phyloP scores from a whole-genome alignment of 805 yeast genomes.

The Jamesozyma jinghongensis region DNA sequence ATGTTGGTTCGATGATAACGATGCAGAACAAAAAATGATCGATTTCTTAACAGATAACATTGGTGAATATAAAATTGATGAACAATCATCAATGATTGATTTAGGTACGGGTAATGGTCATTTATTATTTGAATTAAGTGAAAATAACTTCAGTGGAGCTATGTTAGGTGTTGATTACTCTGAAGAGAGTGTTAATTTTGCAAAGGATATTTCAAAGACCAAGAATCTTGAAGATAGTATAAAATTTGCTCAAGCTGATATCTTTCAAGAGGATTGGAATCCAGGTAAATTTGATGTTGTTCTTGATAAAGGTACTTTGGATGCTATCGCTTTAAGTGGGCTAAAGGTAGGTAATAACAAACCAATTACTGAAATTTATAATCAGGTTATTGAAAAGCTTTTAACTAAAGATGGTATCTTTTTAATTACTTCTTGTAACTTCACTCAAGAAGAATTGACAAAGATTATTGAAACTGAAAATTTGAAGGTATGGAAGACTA shows the following conservation, averaged over 20 bases:
- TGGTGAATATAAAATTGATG: constrained; percentile 28
- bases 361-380: constrained; percentile 52
- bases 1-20: constrained; percentile 93
- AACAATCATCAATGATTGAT: constrained; percentile 47
- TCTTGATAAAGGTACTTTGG: constrained; percentile 91
- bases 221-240: constrained; percentile 32
- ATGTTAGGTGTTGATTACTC: constrained; percentile 83
- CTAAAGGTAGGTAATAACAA: constrained; percentile 37
- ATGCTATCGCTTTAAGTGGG: constrained; percentile 87
- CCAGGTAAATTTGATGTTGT: constrained; percentile 56
- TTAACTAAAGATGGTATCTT: constrained; percentile 50
- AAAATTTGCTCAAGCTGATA: constrained; percentile 59
- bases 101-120: constrained; percentile 98
- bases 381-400: constrained; percentile 46
- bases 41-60: constrained; percentile 52
- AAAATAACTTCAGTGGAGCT: constrained; percentile 52
- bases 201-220: constrained; percentile 45
- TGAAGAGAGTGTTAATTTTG: constrained; percentile 67
- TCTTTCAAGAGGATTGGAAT: constrained; percentile 38
- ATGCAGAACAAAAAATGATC: constrained; percentile 81
- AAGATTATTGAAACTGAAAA: constrained; percentile 39
- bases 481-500: constrained; percentile 52
- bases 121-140: constrained; percentile 56
- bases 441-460: constrained; percentile 70
- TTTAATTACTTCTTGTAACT: constrained; percentile 86